Base-by-base conservation (phyloP, 148 eudicot genomes). In the Fagopyrum esculentum region DNA sequence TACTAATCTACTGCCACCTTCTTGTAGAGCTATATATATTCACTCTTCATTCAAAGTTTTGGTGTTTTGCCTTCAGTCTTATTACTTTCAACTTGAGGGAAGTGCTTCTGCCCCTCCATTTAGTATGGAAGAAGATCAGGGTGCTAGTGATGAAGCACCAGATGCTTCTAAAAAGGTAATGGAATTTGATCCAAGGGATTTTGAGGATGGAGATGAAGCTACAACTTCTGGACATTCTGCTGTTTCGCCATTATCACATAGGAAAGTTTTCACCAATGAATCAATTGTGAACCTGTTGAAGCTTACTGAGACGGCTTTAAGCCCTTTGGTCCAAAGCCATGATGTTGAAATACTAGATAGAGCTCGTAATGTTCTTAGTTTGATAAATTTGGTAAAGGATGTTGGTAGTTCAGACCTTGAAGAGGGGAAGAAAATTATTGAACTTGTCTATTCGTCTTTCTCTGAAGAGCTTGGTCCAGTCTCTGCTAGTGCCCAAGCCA, bases 331-430 rank as follows among this genome's bases (percentile, higher is more conserved):
- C 6, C 89, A 83, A 75, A 86, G 93, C 81, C 80, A 84, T 77
- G 93, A 88, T 55, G 97, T 91, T 71, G 98, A 94, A 84, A 75
- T 94, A 69, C 88, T 79, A 77, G 97, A 94, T 76, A 89, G 98
- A 76, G 90, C 84, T 15, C 83, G 85, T 44, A 94, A 91, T 73
- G 75, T 92, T 68, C 92, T 94, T 75, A 92, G 97, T 76, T 73
- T 94, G 74, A 80, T 85, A 66, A 81, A 82, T 66, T 79, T 94
- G 84, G 79, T 86, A 75, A 84, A 84, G 75, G 78, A 82, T 72
- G 82, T 72, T 81, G 78, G 73, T 82, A 48, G 52, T 74, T 73
- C 73, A 11, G 80, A 43, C 66, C 76, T 75, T 40, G 56, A 68
- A 56, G 86, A 77, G 80, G 76, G 66, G 44, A 73, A 80, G 51